Evolutionary conservation across 257 asterid genomes (phyloP).

Genomic region (Solanum commersonii): DNA sequence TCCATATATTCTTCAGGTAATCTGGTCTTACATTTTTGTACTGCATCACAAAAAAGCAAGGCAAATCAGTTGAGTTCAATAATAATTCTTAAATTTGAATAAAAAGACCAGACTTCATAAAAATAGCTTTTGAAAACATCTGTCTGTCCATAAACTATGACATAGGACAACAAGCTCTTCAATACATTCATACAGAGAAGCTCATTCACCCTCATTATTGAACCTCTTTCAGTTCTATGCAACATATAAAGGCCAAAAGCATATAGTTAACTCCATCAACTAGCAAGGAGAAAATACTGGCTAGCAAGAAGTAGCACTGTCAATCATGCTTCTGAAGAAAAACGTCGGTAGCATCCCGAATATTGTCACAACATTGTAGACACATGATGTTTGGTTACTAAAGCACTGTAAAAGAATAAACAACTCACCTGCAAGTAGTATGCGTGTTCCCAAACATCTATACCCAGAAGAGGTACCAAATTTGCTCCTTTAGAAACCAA

Average conservation of each 20-base stretch:
- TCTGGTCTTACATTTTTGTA: conserved; percentile 81
- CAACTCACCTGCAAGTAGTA: conserved; percentile 68
- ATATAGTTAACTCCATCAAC: background rate
- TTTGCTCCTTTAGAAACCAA: conserved; percentile 56
- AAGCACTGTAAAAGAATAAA: background rate
- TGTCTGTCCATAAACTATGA: background rate
- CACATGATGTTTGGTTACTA: background rate
- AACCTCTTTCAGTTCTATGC: background rate
- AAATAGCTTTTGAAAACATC: background rate
- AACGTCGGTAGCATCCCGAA: background rate
- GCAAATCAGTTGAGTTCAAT: background rate
- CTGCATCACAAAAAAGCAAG: conserved; percentile 29
- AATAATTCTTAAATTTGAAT: background rate
- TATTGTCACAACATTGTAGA: background rate
- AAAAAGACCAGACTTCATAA: background rate
- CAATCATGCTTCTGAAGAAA: background rate
- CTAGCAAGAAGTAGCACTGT: background rate
- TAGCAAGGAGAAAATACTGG: background rate
- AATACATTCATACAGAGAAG: background rate
- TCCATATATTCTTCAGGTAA: conserved; percentile 74
- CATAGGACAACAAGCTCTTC: background rate
- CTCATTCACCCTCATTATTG: background rate
- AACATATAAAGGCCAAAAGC: background rate
- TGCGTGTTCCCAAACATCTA: conserved; percentile 87
- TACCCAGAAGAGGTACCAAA: conserved; percentile 66